Evolutionary conservation across 345 rosid species (phyloP).

Genomic region (Aurinia saxatilis): DNA sequence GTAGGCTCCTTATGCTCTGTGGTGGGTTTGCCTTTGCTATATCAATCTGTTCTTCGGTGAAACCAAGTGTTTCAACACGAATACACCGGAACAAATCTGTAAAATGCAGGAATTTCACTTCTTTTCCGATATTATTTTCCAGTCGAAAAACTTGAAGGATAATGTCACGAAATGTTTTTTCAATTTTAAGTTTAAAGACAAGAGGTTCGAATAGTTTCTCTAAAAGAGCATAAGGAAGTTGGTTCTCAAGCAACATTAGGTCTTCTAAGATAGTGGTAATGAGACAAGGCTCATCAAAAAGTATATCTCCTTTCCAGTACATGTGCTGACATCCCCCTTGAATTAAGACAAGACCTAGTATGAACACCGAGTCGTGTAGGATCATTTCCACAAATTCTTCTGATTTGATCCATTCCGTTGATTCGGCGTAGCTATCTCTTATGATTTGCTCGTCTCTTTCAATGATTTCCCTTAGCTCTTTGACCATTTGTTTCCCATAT

Average conservation of each 20-base stretch:
- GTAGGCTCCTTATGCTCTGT: background rate
- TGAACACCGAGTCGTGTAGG: slow-evolving; percentile 18
- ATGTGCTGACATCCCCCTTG: background rate
- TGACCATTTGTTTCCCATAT: background rate
- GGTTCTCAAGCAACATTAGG: slow-evolving; percentile 23
- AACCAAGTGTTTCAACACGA: slow-evolving; percentile 17
- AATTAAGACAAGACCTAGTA: slow-evolving; percentile 13
- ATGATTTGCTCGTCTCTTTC: background rate
- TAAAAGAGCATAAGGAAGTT: slow-evolving; percentile 18
- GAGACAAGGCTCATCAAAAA: slow-evolving; percentile 3
- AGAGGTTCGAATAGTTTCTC: background rate
- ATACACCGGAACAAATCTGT: slow-evolving; percentile 20
- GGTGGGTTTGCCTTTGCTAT: background rate
- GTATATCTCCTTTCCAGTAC: background rate
- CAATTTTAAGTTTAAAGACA: background rate
- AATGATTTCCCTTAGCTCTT: background rate
- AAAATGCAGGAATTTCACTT: slow-evolving; percentile 8
- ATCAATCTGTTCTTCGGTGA: background rate
- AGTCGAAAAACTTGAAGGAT: background rate
- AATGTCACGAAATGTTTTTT: background rate
- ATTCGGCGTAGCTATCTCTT: slow-evolving; percentile 25
- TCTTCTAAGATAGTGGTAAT: slow-evolving; percentile 7
- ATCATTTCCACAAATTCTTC: slow-evolving; percentile 12
- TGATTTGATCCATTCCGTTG: slow-evolving; percentile 14
- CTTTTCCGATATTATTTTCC: background rate